A percentile compares a stretch with the other conserved stretches of the same genome.
Evolutionary conservation across 441 rosid species (phyloP).

Genomic region (Gossypium trilobum): DNA sequence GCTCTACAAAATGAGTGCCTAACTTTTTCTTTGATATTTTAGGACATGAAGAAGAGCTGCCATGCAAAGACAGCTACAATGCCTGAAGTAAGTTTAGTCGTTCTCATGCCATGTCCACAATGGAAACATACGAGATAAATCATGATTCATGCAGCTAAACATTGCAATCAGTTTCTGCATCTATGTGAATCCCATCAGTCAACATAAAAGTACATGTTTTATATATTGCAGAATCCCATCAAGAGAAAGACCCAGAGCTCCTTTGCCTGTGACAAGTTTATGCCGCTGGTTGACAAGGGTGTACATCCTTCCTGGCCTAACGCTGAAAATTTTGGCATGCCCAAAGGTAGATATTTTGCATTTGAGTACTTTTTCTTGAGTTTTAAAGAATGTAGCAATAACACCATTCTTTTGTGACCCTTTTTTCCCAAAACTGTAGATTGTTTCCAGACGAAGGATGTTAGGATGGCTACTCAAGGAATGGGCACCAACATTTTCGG

Average conservation of each 20-base stretch:
- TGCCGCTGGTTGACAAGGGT: conserved; percentile 46
- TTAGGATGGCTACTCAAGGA: conserved; percentile 19
- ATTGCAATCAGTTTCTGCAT: neutral
- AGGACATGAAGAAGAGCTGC: conserved; percentile 25
- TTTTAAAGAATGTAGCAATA: neutral
- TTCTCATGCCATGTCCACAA: neutral
- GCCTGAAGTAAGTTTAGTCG: conserved; percentile 27
- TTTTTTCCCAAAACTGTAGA: conserved; percentile 11
- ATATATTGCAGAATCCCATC: conserved; percentile 24
- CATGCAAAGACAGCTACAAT: conserved; percentile 14
- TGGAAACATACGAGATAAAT: neutral
- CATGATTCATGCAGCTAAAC: neutral
- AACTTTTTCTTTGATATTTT: neutral
- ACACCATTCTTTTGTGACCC: neutral
- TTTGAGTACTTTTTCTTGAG: neutral
- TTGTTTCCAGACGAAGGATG: conserved; percentile 17
- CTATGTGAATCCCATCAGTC: neutral
- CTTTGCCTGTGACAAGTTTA: conserved; percentile 17
- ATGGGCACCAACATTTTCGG: conserved; percentile 29
- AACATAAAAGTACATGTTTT: neutral
- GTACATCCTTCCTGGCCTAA: conserved; percentile 37
- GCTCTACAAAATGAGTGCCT: neutral
- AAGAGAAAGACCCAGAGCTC: conserved; percentile 17
- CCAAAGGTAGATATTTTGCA: neutral
- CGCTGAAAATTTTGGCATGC: neutral